These are phyloP conservation scores for Penicillium roqueforti DNA, from an alignment of 495 filamentous ascomycete species.

Conservation along the genomic window DNA sequence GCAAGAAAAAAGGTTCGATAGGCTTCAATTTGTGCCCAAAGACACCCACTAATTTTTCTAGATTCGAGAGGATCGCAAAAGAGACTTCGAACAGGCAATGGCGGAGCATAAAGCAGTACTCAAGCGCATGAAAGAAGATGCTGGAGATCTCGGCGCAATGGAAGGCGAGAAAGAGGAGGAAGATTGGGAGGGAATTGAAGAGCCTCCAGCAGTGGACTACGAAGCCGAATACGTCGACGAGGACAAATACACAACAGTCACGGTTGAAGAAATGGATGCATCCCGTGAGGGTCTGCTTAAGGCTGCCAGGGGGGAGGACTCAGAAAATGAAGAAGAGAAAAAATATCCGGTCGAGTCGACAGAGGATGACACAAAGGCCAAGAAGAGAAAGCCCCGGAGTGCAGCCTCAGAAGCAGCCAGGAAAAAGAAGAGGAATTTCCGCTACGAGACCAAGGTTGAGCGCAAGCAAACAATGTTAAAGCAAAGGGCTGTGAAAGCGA, in stretches of 20 bases:
- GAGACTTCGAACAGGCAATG: constrained; percentile 75
- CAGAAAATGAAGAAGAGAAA: constrained; percentile 38
- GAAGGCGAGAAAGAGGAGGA: constrained; percentile 45
- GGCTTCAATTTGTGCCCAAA: neutral
- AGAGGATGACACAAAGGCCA: constrained; percentile 26
- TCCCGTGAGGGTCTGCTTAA: constrained; percentile 65
- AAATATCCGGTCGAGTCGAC: constrained; percentile 16
- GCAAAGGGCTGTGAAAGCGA: constrained; percentile 57
- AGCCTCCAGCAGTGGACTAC: constrained; percentile 60
- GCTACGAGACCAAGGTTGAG: constrained; percentile 83
- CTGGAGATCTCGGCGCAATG: constrained; percentile 40
- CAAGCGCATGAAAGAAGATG: constrained; percentile 50
- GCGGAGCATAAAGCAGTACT: constrained; percentile 62
- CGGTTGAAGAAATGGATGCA: constrained; percentile 83
- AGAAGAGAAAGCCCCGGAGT: constrained; percentile 47
- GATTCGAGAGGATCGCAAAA: constrained; percentile 75
- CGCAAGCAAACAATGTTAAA: constrained; percentile 64
- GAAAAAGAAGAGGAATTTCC: constrained; percentile 83
- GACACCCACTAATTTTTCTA: constrained; percentile 33
- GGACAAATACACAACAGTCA: constrained; percentile 90
- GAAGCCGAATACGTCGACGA: constrained; percentile 97
- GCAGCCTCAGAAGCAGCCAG: constrained; percentile 55
- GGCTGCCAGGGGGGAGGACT: constrained; percentile 43
- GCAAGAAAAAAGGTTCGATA: constrained; percentile 64
- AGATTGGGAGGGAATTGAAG: constrained; percentile 60